Conservation (phyloP, 495 filamentous ascomycete genomes). For the Astrocystis sublimbata region DNA sequence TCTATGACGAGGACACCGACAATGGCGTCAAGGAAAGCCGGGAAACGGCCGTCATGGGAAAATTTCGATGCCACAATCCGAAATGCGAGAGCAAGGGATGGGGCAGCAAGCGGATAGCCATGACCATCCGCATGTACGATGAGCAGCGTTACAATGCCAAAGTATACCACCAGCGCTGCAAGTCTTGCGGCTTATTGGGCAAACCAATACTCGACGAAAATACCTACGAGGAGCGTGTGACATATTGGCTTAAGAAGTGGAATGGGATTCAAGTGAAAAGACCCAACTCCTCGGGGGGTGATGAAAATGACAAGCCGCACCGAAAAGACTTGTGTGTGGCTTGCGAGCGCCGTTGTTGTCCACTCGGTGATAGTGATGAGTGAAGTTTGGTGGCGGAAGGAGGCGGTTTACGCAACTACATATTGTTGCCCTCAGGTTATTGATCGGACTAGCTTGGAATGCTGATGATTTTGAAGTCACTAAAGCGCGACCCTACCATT, state of each 20-base stretch:
- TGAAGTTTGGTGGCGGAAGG: not conserved
- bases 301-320: constrained; percentile 42
- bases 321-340: constrained; percentile 48
- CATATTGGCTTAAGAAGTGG: constrained; percentile 55
- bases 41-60: constrained; percentile 39
- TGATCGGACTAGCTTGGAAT: too few relatives aligned
- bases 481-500: too few relatives aligned
- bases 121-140: constrained; percentile 48
- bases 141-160: constrained; percentile 44
- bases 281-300: constrained; percentile 29
- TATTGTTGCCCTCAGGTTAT: too few relatives aligned
- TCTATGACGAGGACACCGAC: constrained; percentile 1
- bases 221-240: constrained; percentile 52
- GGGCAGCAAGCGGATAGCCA: constrained; percentile 47
- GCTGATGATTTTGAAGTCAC: too few relatives aligned
- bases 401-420: too few relatives aligned
- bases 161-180: constrained; percentile 52
- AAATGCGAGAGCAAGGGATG: constrained; percentile 31
- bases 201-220: constrained; percentile 40
- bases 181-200: constrained; percentile 34
- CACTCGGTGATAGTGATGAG: not conserved
- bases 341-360: constrained; percentile 51
- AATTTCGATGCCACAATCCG: constrained; percentile 37
- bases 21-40: constrained; percentile 15
- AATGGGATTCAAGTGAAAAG: constrained; percentile 42